These are phyloP conservation scores for Plasmodium inui DNA, from an alignment of 169 alveolate species.

Conservation along the genomic window DNA sequence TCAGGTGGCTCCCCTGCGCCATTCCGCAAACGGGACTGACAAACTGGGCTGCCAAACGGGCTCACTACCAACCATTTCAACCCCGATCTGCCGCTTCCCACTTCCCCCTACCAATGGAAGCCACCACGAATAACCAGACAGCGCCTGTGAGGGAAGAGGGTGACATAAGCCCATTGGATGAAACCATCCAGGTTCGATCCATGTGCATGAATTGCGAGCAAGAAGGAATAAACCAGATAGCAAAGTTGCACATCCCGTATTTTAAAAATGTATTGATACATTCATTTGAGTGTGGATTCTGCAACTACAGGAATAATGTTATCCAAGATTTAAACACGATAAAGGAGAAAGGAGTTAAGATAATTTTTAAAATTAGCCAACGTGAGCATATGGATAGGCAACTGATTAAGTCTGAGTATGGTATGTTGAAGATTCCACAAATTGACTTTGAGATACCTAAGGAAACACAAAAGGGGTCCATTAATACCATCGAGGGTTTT, in stretches of 20 bases:
- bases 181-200: conserved; percentile 85
- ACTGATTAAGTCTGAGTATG: conserved; percentile 92
- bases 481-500: conserved; percentile 92
- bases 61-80: not conserved
- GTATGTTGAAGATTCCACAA: conserved; percentile 91
- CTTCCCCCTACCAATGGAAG: conserved; percentile 1
- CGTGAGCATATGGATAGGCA: conserved; percentile 91
- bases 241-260: conserved; percentile 93
- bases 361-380: conserved; percentile 86
- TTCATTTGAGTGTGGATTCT: conserved; percentile 93
- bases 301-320: conserved; percentile 94
- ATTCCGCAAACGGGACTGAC: not conserved
- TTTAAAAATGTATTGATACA: conserved; percentile 87
- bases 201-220: conserved; percentile 92
- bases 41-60: not conserved
- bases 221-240: conserved; percentile 91
- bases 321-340: conserved; percentile 94
- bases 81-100: not conserved
- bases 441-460: conserved; percentile 96
- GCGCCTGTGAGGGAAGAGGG: not conserved
- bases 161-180: not conserved
- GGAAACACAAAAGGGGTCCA: conserved; percentile 92
- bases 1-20: not conserved
- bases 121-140: not conserved
- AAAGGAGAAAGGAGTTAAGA: conserved; percentile 93